Evolutionary conservation across 441 rosid species (phyloP), one percentile per base, ranked within the genome.

Genomic region (Biscutella laevigata): DNA sequence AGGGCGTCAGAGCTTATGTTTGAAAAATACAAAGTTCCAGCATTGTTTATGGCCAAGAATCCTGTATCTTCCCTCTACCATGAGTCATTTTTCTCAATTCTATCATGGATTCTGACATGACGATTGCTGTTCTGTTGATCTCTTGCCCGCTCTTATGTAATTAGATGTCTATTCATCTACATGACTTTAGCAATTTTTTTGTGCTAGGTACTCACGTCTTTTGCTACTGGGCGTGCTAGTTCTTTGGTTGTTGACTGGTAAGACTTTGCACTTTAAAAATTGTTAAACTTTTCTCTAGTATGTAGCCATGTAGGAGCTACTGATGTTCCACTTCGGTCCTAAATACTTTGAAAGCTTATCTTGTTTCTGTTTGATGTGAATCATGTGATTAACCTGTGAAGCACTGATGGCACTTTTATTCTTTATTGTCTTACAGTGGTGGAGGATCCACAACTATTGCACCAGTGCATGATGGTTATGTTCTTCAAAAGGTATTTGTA

Each of bases 391-490:
- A 15, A n/a, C 44, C 22, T 57, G 14, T 22, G 37, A 39, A 47
- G n/a, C 24, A 43, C 46, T 68, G 42, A 56, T 62, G 49, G 4
- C 20, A 47, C 3, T 19, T 35, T 39, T n/a, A n/a, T n/a, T n/a
- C n/a, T n/a, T n/a, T n/a, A 27, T 37, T 53, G 48, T 40, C 34
- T 55, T 67, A 59, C 74, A 94, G 97, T 57, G 99, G 99, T 50
- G 99, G 99, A 77, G 99, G 99, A 59, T 94, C 97, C 49, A 89
- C 95, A 36, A 83, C 91, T 49, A 79, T 89, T 59, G 82, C 96
- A 58, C 97, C 99, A 1, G 99, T 89, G 42, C 97, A 94, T 59
- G 99, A 94, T 64, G 99, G 97, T 57, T 89, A 84, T 71, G 97
- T 89, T 65, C 96, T 94, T 74, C 97, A 94, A 60, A 94, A 87